Evolutionary conservation across 2,329 filamentous ascomycete species (phyloP), one percentile per base, ranked within the genome.

Genomic region (Meredithiella fracta): DNA sequence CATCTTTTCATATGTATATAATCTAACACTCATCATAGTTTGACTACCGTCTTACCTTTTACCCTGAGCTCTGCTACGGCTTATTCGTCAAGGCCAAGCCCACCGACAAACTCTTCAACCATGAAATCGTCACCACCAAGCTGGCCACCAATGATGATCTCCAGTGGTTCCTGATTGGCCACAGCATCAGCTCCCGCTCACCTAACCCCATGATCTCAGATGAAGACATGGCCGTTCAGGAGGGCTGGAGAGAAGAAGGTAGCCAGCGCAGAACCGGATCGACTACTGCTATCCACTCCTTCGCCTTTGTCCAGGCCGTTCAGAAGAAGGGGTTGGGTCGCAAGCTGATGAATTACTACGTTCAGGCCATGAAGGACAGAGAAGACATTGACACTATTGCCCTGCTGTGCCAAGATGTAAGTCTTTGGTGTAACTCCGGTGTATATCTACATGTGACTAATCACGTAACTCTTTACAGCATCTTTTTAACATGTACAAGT

Each of bases 231-330:
- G 77, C 74, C 22, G 74, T 83, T 44, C 87, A 88, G 0, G 67
- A 71, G 40, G 76, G 84, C 64, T 91, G 85, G 82, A 71, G 71
- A 73, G 51, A 68, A 70, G 51, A 69, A 68, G 15, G 23, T 9
- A 38, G 15, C n/a, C n/a, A 40, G 8, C 53, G 11, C 5, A 34
- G 57, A 25, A 3, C 26, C 15, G 88, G 88, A 40, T 70, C 80
- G 47, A 94, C 86, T 0, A 75, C 95, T 56, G 86, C 81, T 56
- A 70, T 95, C 52, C 90, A 96, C 68, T 91, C 86, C 0, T 74
- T 96, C 3, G 86, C 85, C 17, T 82, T 95, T 4, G 73, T 85
- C 55, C 87, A 86, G 0, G 78, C 82, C 58, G 79, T 88, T 57
- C 86, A 92, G 61, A 74, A 79, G 34, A 79, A 81, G 57, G 85